These are phyloP conservation scores for Aspergillus sp. DNA, from an alignment of 2,329 filamentous ascomycete genomes.

Conservation along the genomic window DNA sequence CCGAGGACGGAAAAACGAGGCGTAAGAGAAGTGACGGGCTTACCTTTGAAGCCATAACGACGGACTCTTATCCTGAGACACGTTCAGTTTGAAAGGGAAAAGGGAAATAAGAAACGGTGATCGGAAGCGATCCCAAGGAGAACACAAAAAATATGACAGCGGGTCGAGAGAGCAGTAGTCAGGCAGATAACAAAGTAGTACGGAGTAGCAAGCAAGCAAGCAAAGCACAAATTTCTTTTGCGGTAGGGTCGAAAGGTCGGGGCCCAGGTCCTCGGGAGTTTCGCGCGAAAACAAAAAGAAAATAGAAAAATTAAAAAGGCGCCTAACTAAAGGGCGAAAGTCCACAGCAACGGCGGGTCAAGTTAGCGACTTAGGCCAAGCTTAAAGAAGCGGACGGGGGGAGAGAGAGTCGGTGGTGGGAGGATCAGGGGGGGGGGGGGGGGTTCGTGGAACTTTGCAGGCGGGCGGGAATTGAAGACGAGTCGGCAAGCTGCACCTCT, in stretches of 20 bases:
- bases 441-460: constrained; percentile 18
- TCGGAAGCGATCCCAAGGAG: constrained; percentile 23
- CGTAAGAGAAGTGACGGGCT: constrained; percentile 8
- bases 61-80: constrained; percentile 13
- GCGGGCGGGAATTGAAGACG: constrained; percentile 2
- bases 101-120: constrained; percentile 15
- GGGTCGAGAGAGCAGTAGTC: constrained; percentile 13
- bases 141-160: constrained; percentile 16
- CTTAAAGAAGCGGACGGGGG: constrained; percentile 26
- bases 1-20: constrained; percentile 4
- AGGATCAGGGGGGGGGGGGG: constrained; percentile 17
- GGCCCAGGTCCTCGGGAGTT: constrained; percentile 28
- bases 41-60: constrained; percentile 33
- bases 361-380: constrained; percentile 25
- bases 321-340: constrained; percentile 21
- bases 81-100: constrained; percentile 9
- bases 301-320: constrained; percentile 9
- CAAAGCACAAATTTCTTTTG: constrained; percentile 28
- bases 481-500: background rate
- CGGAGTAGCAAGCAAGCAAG: constrained; percentile 5
- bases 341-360: constrained; percentile 29
- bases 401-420: background rate
- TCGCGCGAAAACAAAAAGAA: constrained; percentile 19
- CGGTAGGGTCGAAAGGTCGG: constrained; percentile 26
- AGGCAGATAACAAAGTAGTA: background rate